phyloP scores from a whole-genome alignment of 805 yeast species.

The Candida wancherniae region DNA sequence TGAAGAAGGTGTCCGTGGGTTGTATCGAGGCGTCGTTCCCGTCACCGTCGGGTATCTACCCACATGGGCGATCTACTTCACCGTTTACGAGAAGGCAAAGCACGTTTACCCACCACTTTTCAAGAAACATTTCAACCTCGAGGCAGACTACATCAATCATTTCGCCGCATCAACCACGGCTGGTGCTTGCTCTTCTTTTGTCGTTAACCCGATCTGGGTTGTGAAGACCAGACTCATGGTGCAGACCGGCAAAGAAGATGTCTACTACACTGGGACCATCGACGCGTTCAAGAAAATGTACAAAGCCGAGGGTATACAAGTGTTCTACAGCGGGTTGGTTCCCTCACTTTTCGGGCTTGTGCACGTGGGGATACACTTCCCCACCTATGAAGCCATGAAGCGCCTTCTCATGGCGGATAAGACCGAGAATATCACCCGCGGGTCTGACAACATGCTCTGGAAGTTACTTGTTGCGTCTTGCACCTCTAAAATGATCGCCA shows the following conservation, averaged over 20 bases:
- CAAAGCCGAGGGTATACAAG: slow-evolving; percentile 68
- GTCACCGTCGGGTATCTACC: slow-evolving; percentile 92
- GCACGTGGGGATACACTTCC: slow-evolving; percentile 96
- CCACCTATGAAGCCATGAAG: slow-evolving; percentile 82
- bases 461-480: slow-evolving; percentile 58
- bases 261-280: slow-evolving; percentile 66
- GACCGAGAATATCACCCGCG: slow-evolving; percentile 9
- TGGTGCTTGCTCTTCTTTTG: slow-evolving; percentile 77
- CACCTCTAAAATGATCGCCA: slow-evolving; percentile 81
- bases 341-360: slow-evolving; percentile 87
- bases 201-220: slow-evolving; percentile 97
- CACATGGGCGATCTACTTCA: slow-evolving; percentile 94
- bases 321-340: slow-evolving; percentile 83
- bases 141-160: slow-evolving; percentile 31
- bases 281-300: slow-evolving; percentile 84
- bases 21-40: slow-evolving; percentile 90
- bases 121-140: slow-evolving; percentile 20
- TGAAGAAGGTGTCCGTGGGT: slow-evolving; percentile 80
- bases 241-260: slow-evolving; percentile 47
- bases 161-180: slow-evolving; percentile 74
- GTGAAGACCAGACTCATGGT: slow-evolving; percentile 93
- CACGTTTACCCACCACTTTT: slow-evolving; percentile 43
- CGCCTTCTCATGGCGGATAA: slow-evolving; percentile 12
- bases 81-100: slow-evolving; percentile 81
- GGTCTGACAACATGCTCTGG: slow-evolving; percentile 19